Evolutionary conservation across 2,329 filamentous ascomycete genomes (phyloP), one percentile per base, ranked within the genome.

Genomic region (Cercospora canescens): DNA sequence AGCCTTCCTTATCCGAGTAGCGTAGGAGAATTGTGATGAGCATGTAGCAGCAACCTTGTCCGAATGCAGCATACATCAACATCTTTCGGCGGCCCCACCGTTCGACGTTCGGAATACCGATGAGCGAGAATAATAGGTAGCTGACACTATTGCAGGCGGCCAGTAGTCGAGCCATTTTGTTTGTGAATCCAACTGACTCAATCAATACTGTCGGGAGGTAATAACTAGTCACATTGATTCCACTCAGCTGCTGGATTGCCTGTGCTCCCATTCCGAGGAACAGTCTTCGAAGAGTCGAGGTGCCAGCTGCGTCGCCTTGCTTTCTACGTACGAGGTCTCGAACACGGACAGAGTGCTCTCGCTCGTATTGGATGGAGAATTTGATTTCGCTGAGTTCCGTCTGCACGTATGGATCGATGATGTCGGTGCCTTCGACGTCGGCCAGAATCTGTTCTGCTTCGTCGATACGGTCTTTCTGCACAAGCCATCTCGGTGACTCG

Each of bases 141-240:
- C 78, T 80, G 18, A 84, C 80, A 2, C 79, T 79, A 68, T 84
- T 89, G 64, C 84, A 83, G 2, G 84, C 87, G 1, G 86, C 83
- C 18, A 89, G 78, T 0, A 89, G 76, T 4, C 86, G 80, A 2
- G 84, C 82, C 71, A 84, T 81, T 45, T 79, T 79, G 64, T 87
- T 80, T 32, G 76, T 76, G 28, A 88, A 80, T 0, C 86, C 86
- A 7, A 89, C 85, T 6, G 81, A 85, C 54, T 85, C 74, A 62
- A 86, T 88, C 7, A 89, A 81, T 0, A 90, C 85, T 39, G 87
- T 87, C 0, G 86, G 86, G 0, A 88, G 76, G 63, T 85, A 87
- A 68, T 85, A 85, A 4, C 74, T 77, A 4, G 79, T 80, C 1
- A 81, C 77, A 48, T 81, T 79, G 58, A 79, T 80, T 0, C 81